Evolutionary conservation across 306 rosid species (phyloP).

Genomic region (Dalbergia oliveri): DNA sequence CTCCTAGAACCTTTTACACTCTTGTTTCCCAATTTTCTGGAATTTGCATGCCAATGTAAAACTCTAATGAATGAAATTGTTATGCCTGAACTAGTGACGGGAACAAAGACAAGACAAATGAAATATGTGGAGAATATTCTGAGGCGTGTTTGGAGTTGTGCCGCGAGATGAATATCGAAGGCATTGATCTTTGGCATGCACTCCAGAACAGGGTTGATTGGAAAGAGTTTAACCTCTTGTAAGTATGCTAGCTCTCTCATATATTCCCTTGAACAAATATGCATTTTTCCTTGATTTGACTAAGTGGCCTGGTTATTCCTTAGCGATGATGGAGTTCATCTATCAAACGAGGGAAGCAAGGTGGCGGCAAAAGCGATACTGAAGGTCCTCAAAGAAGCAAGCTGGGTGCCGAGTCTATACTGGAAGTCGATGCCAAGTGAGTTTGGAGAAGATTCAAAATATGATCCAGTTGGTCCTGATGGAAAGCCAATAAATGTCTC

Average conservation of each 20-base stretch:
- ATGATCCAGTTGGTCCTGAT: constrained; percentile 40
- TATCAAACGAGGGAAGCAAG: constrained; percentile 65
- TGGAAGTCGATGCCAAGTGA: constrained; percentile 61
- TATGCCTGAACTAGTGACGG: constrained; percentile 28
- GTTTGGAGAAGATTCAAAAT: constrained; percentile 61
- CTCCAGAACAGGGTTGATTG: constrained; percentile 63
- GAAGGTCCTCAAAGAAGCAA: constrained; percentile 61
- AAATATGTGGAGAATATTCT: constrained; percentile 56
- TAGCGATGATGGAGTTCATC: constrained; percentile 76
- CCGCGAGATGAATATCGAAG: constrained; percentile 58
- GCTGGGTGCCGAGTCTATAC: constrained; percentile 68
- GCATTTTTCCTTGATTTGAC: not conserved
- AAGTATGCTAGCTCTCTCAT: constrained; percentile 40
- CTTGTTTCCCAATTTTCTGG: not conserved
- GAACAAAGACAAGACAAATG: constrained; percentile 39
- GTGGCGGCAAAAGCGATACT: constrained; percentile 60
- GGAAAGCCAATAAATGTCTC: constrained; percentile 49
- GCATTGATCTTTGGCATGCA: constrained; percentile 64
- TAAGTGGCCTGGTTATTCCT: not conserved
- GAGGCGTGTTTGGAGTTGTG: constrained; percentile 70
- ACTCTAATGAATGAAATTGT: constrained; percentile 15
- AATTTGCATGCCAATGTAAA: not conserved
- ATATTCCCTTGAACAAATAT: too few relatives aligned
- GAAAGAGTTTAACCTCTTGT: constrained; percentile 65
- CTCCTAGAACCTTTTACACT: too few relatives aligned